Evolutionary conservation across 2,329 filamentous ascomycete species (phyloP), one percentile per base, ranked within the genome.

Genomic region (Hymenoscyphus occultus): DNA sequence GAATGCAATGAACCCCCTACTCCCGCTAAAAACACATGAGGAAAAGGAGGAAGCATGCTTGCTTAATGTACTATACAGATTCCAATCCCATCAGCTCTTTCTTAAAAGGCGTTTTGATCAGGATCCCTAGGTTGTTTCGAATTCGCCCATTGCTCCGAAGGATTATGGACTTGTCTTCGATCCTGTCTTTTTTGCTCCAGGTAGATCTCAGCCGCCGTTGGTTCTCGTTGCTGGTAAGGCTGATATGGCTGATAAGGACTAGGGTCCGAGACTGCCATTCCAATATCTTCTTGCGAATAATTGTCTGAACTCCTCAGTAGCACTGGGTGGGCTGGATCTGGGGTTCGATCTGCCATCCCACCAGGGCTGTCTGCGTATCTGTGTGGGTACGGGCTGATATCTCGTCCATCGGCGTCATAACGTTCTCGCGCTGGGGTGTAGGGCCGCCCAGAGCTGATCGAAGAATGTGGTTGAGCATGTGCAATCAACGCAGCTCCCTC

Each of bases 391-490:
- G 39, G 68, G 7, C 68, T 67, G n/a, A 73, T 70, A 67, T 73
- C 72, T 32, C 71, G 68, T 1, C 71, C 71, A 51, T 71, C 64
- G 1, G 57, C 42, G 64, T 74, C 72, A 60, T 75, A 75, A 63
- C 74, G 64, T 63, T 74, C 68, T 40, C 67, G 64, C 14, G 74
- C 72, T 16, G 74, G 73, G 2, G 69, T 65, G 56, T 76, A 75
- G 5, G 35, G 35, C 9, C 65, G 64, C 12, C 45, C 45, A 32
- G 67, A 63, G 13, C 63, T 64, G 5, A 61, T 70, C 19, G 68
- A 54, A 1, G 74, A 71, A 59, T 75, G 67, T 14, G 73, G 73
- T 57, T 75, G 72, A 28, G 74, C 73, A 61, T 75, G 63, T 28
- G 68, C 66, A 39, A 76, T 74, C 32, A 76, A 59, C 12, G 71